Conservation (phyloP, 2,329 filamentous ascomycete genomes). For the Didymella pomorum region DNA sequence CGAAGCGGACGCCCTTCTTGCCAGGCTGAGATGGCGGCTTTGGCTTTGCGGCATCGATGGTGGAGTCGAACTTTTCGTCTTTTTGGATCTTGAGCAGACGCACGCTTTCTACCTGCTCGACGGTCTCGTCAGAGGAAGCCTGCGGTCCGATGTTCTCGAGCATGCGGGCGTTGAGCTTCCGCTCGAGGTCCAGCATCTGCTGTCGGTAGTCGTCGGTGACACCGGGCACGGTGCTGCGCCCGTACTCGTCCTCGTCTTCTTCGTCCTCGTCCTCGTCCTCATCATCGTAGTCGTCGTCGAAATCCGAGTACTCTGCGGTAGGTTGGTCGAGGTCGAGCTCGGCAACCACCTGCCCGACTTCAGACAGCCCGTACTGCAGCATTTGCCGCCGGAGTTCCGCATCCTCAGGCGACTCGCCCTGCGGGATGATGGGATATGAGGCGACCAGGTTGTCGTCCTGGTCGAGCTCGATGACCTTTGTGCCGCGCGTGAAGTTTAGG, state of each 20-base stretch:
- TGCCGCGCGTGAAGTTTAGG: conserved; percentile 42
- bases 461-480: conserved; percentile 55
- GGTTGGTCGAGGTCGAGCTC: conserved; percentile 84
- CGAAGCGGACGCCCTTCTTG: conserved; percentile 82
- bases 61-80: conserved; percentile 49
- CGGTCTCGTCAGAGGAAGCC: conserved; percentile 44
- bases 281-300: conserved; percentile 55
- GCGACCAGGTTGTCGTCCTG: conserved; percentile 53
- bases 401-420: conserved; percentile 81
- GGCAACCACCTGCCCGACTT: conserved; percentile 90
- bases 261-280: conserved; percentile 59
- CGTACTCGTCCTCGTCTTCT: conserved; percentile 78
- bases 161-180: conserved; percentile 70
- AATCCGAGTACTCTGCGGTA: conserved; percentile 58
- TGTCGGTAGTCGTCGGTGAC: conserved; percentile 78
- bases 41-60: conserved; percentile 20
- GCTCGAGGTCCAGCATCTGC: conserved; percentile 86
- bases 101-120: conserved; percentile 64
- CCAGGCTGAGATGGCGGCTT: conserved; percentile 16
- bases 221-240: conserved; percentile 72
- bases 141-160: conserved; percentile 66
- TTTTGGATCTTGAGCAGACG: conserved; percentile 61
- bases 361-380: conserved; percentile 86
- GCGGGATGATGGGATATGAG: conserved; percentile 67
- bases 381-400: conserved; percentile 83